phyloP scores from a whole-genome alignment of 1,139 yeast genomes.

The Magnusiomyces tetraspermus region DNA sequence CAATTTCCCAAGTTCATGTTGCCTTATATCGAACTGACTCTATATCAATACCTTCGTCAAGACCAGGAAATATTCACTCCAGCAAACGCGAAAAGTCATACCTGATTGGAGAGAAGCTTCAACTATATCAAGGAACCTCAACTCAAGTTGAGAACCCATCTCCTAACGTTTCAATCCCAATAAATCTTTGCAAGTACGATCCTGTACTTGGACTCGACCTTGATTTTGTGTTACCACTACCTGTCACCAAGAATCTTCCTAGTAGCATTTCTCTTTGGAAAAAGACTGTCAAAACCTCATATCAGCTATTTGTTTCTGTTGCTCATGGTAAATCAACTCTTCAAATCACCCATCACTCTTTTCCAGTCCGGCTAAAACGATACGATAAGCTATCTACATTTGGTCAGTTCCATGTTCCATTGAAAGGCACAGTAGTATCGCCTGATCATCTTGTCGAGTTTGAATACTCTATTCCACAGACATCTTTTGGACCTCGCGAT shows the following conservation, averaged over 20 bases:
- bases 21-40: slow-evolving; percentile 35
- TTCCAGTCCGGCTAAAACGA: slow-evolving; percentile 32
- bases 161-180: neutral
- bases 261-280: slow-evolving; percentile 31
- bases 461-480: slow-evolving; percentile 30
- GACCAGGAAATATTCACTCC: slow-evolving; percentile 26
- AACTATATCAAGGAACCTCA: slow-evolving; percentile 25
- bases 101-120: slow-evolving; percentile 29
- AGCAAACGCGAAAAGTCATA: slow-evolving; percentile 32
- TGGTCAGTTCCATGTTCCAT: slow-evolving; percentile 31
- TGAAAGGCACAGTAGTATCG: slow-evolving; percentile 24
- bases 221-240: slow-evolving; percentile 33
- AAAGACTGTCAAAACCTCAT: slow-evolving; percentile 28
- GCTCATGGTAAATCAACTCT: slow-evolving; percentile 20
- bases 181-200: slow-evolving; percentile 20
- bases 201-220: slow-evolving; percentile 32
- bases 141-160: slow-evolving; percentile 9
- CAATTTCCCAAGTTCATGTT: slow-evolving; percentile 26
- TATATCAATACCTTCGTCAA: slow-evolving; percentile 28
- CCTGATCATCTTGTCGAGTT: slow-evolving; percentile 33
- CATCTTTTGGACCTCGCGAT: slow-evolving; percentile 37
- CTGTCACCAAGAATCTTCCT: slow-evolving; percentile 30
- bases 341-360: slow-evolving; percentile 27
- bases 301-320: slow-evolving; percentile 30
- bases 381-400: slow-evolving; percentile 36